Evolutionary conservation across 2,329 filamentous ascomycete species (phyloP).

Genomic region (Calonectria crousiana): DNA sequence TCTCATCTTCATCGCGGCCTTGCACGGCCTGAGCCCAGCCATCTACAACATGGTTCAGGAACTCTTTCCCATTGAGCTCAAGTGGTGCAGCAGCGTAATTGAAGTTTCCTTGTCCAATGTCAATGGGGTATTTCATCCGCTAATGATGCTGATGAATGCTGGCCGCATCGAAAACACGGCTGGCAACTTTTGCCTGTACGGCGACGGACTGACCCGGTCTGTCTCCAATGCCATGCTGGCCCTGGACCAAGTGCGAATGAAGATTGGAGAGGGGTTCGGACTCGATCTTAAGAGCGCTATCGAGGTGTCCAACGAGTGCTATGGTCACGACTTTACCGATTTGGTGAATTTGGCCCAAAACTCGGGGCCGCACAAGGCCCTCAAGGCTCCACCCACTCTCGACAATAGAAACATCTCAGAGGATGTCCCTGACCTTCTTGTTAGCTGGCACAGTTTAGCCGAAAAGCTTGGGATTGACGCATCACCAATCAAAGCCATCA

Average conservation of each 20-base stretch:
- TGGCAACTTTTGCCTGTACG: neutral
- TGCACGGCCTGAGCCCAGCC: neutral
- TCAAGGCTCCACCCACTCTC: neutral
- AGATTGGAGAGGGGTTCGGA: neutral
- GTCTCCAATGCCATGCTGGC: neutral
- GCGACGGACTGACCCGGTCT: neutral
- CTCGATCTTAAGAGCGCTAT: neutral
- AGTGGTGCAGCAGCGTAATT: neutral
- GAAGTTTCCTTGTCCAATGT: neutral
- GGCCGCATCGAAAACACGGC: neutral
- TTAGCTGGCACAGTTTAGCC: neutral
- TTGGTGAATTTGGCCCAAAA: neutral
- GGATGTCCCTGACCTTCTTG: neutral
- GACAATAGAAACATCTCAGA: neutral
- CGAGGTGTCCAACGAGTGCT: neutral
- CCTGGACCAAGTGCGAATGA: neutral
- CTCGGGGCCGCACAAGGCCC: neutral
- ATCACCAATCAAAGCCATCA: neutral
- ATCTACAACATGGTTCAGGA: neutral
- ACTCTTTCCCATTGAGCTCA: neutral
- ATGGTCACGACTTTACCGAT: neutral
- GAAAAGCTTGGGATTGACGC: neutral
- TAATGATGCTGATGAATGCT: constrained; percentile 1
- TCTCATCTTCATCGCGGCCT: neutral
- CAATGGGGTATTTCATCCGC: neutral